A percentile compares a stretch with the other conserved stretches of the same genome.
Conservation (phyloP, 805 yeast species). For the Jamesozyma piceae region DNA sequence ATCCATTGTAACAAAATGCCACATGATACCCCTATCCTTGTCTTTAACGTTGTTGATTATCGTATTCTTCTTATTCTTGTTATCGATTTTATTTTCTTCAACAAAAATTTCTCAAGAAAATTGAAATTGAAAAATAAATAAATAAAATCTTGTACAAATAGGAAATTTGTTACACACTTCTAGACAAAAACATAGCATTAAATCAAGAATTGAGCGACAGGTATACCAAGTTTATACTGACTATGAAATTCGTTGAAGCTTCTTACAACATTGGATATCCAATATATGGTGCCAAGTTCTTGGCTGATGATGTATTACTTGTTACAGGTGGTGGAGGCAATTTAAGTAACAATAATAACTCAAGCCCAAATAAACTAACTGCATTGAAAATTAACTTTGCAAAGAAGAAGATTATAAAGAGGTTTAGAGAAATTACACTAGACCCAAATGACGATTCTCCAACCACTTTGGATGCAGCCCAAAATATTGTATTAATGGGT, state of each 20-base stretch:
- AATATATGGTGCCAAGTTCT: constrained; percentile 66
- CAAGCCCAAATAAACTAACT: constrained; percentile 75
- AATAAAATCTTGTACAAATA: no score
- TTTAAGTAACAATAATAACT: no score
- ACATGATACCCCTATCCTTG: no score
- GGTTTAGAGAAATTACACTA: constrained; percentile 52
- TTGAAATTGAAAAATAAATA: no score
- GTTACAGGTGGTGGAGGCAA: constrained; percentile 93
- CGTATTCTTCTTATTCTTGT: no score
- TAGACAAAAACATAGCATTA: no score
- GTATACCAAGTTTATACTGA: not conserved
- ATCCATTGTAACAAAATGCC: no score
- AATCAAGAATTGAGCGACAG: no score
- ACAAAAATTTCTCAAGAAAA: no score
- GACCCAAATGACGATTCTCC: constrained; percentile 77
- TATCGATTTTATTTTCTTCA: no score
- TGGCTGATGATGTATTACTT: constrained; percentile 48
- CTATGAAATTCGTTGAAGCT: constrained; percentile 21
- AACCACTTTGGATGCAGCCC: constrained; percentile 54
- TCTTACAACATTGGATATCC: constrained; percentile 54
- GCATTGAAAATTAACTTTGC: constrained; percentile 51
- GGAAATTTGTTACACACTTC: no score
- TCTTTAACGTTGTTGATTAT: no score
- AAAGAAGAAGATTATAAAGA: constrained; percentile 39
- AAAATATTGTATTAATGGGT: constrained; percentile 52